Conservation (phyloP, 2,329 filamentous ascomycete species). For the Thermoascus crustaceus region DNA sequence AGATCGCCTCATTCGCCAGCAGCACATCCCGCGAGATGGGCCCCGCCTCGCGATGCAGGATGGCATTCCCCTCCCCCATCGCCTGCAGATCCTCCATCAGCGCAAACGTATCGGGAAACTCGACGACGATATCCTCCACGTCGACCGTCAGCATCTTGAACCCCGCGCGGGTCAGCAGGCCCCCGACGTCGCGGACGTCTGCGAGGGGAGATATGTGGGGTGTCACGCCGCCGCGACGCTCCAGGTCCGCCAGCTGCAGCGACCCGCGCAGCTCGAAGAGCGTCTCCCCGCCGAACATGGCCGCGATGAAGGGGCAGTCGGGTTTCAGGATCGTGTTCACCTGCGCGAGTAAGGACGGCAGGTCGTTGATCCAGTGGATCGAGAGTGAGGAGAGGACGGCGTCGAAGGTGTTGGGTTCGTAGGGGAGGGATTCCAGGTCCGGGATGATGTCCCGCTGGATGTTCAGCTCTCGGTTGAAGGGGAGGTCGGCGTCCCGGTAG, state of each 20-base stretch:
- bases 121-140: slow-evolving; percentile 92
- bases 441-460: slow-evolving; percentile 68
- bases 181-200: slow-evolving; percentile 85
- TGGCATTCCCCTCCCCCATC: slow-evolving; percentile 92
- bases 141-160: slow-evolving; percentile 97
- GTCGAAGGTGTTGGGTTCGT: slow-evolving; percentile 69
- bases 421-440: slow-evolving; percentile 62
- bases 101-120: slow-evolving; percentile 82
- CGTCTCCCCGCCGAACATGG: slow-evolving; percentile 94
- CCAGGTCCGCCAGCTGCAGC: slow-evolving; percentile 83
- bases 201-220: slow-evolving; percentile 87
- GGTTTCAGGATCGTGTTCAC: slow-evolving; percentile 84
- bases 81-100: slow-evolving; percentile 90
- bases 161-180: slow-evolving; percentile 73
- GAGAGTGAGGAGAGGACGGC: slow-evolving; percentile 82
- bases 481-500: slow-evolving; percentile 60
- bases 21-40: slow-evolving; percentile 73
- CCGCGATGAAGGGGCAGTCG: slow-evolving; percentile 83
- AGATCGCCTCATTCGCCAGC: slow-evolving; percentile 80
- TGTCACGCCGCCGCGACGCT: slow-evolving; percentile 83
- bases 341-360: slow-evolving; percentile 74
- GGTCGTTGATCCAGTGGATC: slow-evolving; percentile 96
- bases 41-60: slow-evolving; percentile 74
- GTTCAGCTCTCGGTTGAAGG: slow-evolving; percentile 64
- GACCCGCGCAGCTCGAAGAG: slow-evolving; percentile 90